These are phyloP conservation scores for Plasmodium relictum DNA, from an alignment of 169 alveolate genomes.

Conservation along the genomic window DNA sequence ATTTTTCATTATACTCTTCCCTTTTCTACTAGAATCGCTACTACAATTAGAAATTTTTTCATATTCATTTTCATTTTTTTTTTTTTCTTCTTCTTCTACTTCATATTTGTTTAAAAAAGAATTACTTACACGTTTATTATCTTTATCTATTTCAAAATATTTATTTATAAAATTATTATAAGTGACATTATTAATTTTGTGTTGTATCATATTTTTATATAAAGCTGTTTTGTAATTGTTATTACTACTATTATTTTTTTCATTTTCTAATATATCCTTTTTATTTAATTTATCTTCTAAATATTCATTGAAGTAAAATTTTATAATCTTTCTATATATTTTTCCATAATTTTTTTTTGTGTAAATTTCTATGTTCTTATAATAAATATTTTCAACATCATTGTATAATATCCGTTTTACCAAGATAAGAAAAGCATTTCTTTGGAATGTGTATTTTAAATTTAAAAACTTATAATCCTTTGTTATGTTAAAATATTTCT, in stretches of 20 bases:
- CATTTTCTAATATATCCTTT: not conserved
- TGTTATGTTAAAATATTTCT: not conserved
- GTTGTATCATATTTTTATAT: not conserved
- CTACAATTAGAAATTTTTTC: not conserved
- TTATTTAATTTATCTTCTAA: not conserved
- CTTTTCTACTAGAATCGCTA: not conserved
- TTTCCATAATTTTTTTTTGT: slow-evolving; percentile 30
- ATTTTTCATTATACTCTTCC: not conserved
- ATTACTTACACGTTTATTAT: not conserved
- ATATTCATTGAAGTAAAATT: slow-evolving; percentile 11
- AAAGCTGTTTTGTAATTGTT: not conserved
- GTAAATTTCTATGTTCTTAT: not conserved
- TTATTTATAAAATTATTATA: slow-evolving; percentile 3
- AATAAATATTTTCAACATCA: slow-evolving; percentile 6
- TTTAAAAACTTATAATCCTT: slow-evolving; percentile 17
- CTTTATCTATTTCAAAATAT: not conserved
- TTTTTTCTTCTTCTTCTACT: not conserved
- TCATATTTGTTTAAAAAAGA: not conserved
- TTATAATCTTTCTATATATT: slow-evolving; percentile 5
- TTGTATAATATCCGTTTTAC: slow-evolving; percentile 1
- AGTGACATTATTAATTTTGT: not conserved
- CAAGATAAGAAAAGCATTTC: slow-evolving; percentile 1
- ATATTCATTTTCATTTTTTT: not conserved
- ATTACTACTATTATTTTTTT: not conserved
- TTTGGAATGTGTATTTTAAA: slow-evolving; percentile 13